Base-by-base conservation (phyloP, 2,329 filamentous ascomycete genomes). In the Alternaria sp. region DNA sequence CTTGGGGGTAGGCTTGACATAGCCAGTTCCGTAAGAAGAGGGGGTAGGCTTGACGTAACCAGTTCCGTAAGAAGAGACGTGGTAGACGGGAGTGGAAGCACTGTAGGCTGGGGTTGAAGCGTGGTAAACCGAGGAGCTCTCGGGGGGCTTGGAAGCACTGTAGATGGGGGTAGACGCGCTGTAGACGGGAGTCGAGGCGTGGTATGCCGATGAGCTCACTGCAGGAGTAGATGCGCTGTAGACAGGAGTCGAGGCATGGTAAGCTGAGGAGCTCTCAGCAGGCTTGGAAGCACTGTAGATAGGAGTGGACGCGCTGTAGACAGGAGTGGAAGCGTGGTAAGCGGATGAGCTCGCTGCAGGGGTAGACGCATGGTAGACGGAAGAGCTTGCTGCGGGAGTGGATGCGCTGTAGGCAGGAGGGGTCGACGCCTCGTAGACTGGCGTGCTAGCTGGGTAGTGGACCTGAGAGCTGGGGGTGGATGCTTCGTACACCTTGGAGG, bases 11-110 rank as follows among this genome's bases (percentile, higher is more conserved):
- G 30, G 54, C 41, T 38, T 22, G 46, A 53, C 43, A 12, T 55
- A 26, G 18, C 54, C 47, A 46, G 54, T 57, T n/a, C 59, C 52
- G 28, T 59, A 61, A 14, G 52, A 55, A n/a, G 61, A 61, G 2
- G 20, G 20, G 20, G 20, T 20, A 20, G 20, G 20, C 20, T 22
- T 22, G 46, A 57, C 43, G 9, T 55, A 26, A 24, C 54, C 48
- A 46, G 54, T 57, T n/a, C 59, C 52, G 28, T 59, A 61, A 14
- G 52, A 55, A n/a, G 61, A 61, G 2, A 64, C 51, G 55, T 66
- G 63, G 46, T 61, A 62, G 24, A 47, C 62, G 7, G 47, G 28
- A 11, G 28, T 30, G 36, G 38, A 42, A 24, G 28, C 51, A 12
- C 38, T 42, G 51, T 51, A 51, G 47, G 22, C 20, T 20, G 51